Percentiles rank a stretch among this genome's conserved stretches.
phyloP scores from a whole-genome alignment of 495 filamentous ascomycete genomes.

The Xylaria longipes region DNA sequence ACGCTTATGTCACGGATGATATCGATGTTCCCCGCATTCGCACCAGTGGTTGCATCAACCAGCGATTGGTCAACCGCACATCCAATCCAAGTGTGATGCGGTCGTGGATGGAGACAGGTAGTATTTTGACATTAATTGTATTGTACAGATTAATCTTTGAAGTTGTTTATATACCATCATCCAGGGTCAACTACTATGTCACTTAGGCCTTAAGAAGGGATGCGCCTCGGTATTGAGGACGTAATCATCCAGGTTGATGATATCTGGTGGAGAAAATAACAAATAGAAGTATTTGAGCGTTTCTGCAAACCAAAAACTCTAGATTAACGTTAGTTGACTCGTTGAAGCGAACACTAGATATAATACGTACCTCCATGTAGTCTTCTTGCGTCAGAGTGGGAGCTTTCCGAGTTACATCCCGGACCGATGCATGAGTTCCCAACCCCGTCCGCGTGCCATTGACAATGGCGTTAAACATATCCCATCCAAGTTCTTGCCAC shows the following conservation, averaged over 20 bases:
- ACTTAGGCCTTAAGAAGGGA: conserved; percentile 52
- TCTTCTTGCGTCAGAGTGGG: conserved; percentile 43
- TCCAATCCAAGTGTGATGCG: not conserved
- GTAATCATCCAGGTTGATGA: conserved; percentile 76
- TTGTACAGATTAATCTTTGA: not conserved
- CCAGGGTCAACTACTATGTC: not conserved
- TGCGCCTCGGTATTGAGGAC: conserved; percentile 67
- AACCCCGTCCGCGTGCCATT: conserved; percentile 64
- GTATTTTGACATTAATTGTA: not conserved
- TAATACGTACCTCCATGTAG: conserved; percentile 51
- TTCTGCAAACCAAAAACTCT: conserved; percentile 73
- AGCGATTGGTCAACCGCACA: not conserved
- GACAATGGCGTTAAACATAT: conserved; percentile 72
- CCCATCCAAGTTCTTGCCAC: conserved; percentile 72
- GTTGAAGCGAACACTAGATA: not conserved
- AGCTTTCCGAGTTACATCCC: conserved; percentile 57
- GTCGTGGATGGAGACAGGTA: not conserved
- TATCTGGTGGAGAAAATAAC: conserved; percentile 69
- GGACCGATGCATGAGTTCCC: conserved; percentile 65
- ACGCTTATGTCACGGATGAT: conserved; percentile 1
- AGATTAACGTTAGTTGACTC: conserved; percentile 33
- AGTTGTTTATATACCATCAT: not conserved
- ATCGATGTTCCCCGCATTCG: conserved; percentile 15
- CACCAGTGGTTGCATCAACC: not conserved
- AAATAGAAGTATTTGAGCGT: conserved; percentile 85